Conservation (phyloP, 169 alveolate genomes). For the Toxoplasma gondii region DNA sequence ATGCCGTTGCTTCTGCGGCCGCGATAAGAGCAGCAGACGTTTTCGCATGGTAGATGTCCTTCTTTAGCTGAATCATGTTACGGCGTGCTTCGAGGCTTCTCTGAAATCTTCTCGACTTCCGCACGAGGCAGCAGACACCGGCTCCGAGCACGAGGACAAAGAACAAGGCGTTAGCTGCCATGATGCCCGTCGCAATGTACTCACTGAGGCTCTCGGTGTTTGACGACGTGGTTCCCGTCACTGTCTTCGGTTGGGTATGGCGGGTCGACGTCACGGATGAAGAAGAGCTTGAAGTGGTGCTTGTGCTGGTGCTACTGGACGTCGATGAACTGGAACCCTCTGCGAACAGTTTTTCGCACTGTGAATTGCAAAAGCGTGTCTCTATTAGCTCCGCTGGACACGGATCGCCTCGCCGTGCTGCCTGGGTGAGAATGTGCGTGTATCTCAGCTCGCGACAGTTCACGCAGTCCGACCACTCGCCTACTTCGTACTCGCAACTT, state of each 20-base stretch:
- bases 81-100: background rate
- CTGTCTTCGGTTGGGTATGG: background rate
- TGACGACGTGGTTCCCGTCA: background rate
- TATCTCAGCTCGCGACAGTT: conserved; percentile 21
- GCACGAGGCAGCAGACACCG: background rate
- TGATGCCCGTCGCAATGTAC: background rate
- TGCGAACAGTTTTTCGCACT: conserved; percentile 20
- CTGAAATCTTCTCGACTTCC: background rate
- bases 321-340: background rate
- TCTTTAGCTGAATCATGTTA: background rate
- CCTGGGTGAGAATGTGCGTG: conserved; percentile 8
- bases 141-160: background rate
- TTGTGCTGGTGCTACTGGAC: background rate
- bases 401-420: background rate
- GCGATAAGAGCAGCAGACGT: background rate
- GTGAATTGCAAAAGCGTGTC: background rate
- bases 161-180: background rate
- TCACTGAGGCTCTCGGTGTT: background rate
- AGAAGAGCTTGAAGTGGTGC: background rate
- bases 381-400: background rate
- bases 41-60: background rate
- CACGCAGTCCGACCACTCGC: conserved; percentile 43
- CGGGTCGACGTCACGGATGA: background rate
- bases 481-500: conserved; percentile 9
- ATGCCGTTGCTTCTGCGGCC: background rate